Evolutionary conservation across 345 rosid species (phyloP).

Genomic region (Clausena lansium): DNA sequence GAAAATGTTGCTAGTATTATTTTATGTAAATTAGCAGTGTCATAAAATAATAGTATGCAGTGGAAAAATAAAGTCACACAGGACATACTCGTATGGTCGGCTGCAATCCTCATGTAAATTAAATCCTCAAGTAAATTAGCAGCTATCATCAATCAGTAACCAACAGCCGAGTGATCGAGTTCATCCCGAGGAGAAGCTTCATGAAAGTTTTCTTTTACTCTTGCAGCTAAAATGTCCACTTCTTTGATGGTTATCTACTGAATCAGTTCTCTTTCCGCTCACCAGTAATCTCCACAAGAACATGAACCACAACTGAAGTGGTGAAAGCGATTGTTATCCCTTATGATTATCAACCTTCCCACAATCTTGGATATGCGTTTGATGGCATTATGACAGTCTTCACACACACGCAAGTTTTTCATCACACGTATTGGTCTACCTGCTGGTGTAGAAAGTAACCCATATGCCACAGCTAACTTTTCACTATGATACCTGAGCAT

Average conservation of each 20-base stretch:
- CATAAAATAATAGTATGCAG: not conserved
- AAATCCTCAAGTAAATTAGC: not conserved
- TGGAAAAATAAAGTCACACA: not conserved
- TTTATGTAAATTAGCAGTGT: too few relatives aligned
- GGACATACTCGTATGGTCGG: not conserved
- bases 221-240: not conserved
- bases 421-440: conserved; percentile 69
- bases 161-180: not conserved
- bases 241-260: not conserved
- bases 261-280: conserved; percentile 4
- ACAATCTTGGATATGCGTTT: conserved; percentile 57
- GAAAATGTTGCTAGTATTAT: too few relatives aligned
- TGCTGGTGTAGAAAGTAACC: conserved; percentile 46
- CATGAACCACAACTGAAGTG: conserved; percentile 64
- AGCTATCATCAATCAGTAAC: not conserved
- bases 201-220: not conserved
- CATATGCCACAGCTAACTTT: conserved; percentile 65
- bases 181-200: not conserved
- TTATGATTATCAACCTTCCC: conserved; percentile 56
- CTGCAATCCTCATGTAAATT: not conserved
- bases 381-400: conserved; percentile 68
- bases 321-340: conserved; percentile 72
- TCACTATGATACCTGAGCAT: conserved; percentile 74
- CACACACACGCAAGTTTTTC: conserved; percentile 65
- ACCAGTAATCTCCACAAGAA: conserved; percentile 80